phyloP scores from a whole-genome alignment of 1,139 yeast genomes.

The Saccharomycopsis hybrid region DNA sequence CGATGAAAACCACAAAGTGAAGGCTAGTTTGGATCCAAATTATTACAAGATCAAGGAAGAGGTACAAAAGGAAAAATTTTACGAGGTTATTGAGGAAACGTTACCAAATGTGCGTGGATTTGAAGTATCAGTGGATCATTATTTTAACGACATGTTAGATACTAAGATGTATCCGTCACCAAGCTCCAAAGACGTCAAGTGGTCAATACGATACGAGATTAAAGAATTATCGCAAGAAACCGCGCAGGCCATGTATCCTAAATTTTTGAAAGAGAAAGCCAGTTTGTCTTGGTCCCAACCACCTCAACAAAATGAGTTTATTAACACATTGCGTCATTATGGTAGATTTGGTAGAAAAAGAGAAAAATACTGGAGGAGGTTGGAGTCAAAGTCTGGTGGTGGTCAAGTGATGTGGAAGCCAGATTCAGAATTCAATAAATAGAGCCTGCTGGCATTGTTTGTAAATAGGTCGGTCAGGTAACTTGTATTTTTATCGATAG shows the following conservation, averaged over 20 bases:
- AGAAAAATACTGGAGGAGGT: conserved; percentile 1
- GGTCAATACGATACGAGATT: conserved; percentile 27
- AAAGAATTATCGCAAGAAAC: conserved; percentile 21
- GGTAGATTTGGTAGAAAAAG: conserved; percentile 10
- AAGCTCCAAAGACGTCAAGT: conserved; percentile 26
- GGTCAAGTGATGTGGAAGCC: conserved; percentile 6
- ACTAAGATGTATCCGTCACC: conserved; percentile 20
- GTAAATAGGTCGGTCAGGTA: too few relatives aligned
- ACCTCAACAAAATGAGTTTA: background rate
- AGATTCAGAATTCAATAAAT: background rate
- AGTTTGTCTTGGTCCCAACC: conserved; percentile 14
- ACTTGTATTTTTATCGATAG: too few relatives aligned
- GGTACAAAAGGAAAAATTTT: conserved; percentile 25
- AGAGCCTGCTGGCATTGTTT: too few relatives aligned
- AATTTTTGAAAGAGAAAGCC: conserved; percentile 20
- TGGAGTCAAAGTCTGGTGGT: background rate
- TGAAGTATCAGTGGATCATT: conserved; percentile 25
- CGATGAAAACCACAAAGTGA: conserved; percentile 12
- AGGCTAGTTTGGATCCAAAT: conserved; percentile 7
- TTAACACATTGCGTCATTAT: conserved; percentile 3
- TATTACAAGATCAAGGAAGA: conserved; percentile 7
- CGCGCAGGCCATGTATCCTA: conserved; percentile 14
- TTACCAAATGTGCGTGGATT: conserved; percentile 22
- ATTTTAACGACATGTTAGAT: conserved; percentile 23
- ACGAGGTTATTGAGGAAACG: conserved; percentile 24